Percentiles rank a stretch among this genome's conserved stretches.
phyloP scores from a whole-genome alignment of 106 monocot genomes.

The Platanthera zijinensis region DNA sequence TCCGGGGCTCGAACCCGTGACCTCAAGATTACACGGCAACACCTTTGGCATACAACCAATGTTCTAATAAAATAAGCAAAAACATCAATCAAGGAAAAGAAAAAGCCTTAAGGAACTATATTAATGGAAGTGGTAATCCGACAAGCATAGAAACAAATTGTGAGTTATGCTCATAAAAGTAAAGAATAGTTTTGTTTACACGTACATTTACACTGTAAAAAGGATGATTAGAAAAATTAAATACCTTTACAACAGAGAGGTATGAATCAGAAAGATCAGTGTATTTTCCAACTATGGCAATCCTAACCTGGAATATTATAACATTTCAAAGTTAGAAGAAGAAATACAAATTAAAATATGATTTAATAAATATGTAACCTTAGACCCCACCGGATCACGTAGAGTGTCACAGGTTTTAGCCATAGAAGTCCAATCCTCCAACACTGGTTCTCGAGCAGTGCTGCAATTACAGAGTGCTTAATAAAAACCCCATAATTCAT shows the following conservation, averaged over 20 bases:
- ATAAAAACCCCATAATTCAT: neutral
- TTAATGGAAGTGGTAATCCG: neutral
- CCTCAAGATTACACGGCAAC: too few species aligned
- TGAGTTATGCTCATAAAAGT: neutral
- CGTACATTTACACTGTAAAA: neutral
- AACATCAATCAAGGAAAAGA: neutral
- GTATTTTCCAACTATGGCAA: constrained; percentile 98
- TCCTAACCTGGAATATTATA: constrained; percentile 60
- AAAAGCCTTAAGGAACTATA: neutral
- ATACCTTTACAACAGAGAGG: constrained; percentile 85
- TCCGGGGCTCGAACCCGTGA: too few species aligned
- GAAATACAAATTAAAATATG: neutral
- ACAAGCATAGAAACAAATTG: too few species aligned
- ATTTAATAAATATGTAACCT: neutral
- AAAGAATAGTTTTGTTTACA: neutral
- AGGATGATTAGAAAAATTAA: neutral
- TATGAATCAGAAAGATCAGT: constrained; percentile 92
- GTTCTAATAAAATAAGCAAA: neutral
- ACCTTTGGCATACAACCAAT: too few species aligned
- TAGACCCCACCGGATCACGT: constrained; percentile 45
- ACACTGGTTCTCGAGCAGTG: constrained; percentile 34
- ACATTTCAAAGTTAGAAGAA: neutral
- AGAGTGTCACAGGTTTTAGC: constrained; percentile 66
- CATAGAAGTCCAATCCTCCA: constrained; percentile 62
- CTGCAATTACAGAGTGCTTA: constrained; percentile 17